These are phyloP conservation scores for Phytophthora foliorum DNA, from an alignment of 352 stramenopile species.

Conservation along the genomic window DNA sequence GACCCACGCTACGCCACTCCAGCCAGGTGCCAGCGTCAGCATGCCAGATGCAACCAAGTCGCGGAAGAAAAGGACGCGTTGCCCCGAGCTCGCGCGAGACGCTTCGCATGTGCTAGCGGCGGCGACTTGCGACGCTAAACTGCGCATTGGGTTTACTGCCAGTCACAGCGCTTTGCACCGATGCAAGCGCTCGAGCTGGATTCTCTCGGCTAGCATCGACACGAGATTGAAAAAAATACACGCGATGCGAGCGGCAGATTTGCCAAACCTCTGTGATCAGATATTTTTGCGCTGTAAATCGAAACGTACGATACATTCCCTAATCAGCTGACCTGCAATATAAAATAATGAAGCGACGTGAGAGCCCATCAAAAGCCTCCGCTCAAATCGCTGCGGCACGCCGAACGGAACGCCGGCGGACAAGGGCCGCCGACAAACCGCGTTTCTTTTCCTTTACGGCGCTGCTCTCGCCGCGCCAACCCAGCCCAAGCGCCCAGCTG, in stretches of 20 bases:
- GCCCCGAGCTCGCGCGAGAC: conserved; percentile 22
- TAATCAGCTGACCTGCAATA: conserved; percentile 12
- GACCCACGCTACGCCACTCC: conserved; percentile 25
- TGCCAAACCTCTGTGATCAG: conserved; percentile 26
- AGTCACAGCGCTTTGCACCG: conserved; percentile 31
- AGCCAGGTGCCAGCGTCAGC: conserved; percentile 34
- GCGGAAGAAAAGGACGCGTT: conserved; percentile 46
- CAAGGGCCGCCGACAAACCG: conserved; percentile 22
- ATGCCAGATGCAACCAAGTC: conserved; percentile 38
- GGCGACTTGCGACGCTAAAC: conserved; percentile 27
- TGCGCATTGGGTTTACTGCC: conserved; percentile 40
- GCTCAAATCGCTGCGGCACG: conserved; percentile 34
- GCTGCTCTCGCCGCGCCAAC: conserved; percentile 33
- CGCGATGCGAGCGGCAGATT: conserved; percentile 28
- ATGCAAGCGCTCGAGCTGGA: conserved; percentile 29
- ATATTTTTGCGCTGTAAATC: not conserved
- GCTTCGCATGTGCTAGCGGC: conserved; percentile 41
- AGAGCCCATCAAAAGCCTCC: conserved; percentile 18
- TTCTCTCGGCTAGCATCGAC: conserved; percentile 45
- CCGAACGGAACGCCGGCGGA: conserved; percentile 29
- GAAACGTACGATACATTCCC: not conserved
- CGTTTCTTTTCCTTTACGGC: conserved; percentile 32
- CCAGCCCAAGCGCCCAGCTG: conserved; percentile 34
- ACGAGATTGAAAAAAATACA: conserved; percentile 43
- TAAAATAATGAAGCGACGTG: conserved; percentile 33